phyloP scores from a whole-genome alignment of 345 rosid genomes.

The Kandelia obovata region DNA sequence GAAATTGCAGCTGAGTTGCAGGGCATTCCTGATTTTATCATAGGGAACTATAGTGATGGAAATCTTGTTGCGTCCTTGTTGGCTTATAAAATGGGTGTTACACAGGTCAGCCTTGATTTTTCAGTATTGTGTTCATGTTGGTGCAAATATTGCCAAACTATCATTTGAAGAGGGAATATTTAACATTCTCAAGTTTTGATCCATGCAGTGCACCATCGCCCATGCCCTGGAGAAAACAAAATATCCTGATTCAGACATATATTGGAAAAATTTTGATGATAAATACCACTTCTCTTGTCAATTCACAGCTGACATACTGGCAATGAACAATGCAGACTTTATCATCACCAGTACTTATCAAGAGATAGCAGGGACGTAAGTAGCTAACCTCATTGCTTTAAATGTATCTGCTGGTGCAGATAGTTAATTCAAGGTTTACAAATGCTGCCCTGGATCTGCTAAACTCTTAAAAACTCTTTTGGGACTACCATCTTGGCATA shows the following conservation, averaged over 20 bases:
- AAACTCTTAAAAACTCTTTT: too few species aligned
- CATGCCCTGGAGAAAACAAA: constrained; percentile 99
- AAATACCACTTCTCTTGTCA: constrained; percentile 98
- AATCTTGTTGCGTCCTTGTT: constrained; percentile 92
- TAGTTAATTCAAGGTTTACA: neutral
- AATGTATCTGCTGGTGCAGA: neutral
- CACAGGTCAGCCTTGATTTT: constrained; percentile 50
- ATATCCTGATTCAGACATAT: constrained; percentile 98
- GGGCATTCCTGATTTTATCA: constrained; percentile 84
- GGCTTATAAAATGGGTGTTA: constrained; percentile 92
- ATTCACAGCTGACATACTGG: constrained; percentile 92
- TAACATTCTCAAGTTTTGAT: constrained; percentile 11
- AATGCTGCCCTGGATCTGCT: too few species aligned
- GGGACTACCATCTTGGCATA: too few species aligned
- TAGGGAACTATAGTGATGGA: constrained; percentile 98
- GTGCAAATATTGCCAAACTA: neutral
- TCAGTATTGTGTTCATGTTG: constrained; percentile 1
- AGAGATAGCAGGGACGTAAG: constrained; percentile 99
- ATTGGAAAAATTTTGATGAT: constrained; percentile 88
- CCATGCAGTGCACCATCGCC: constrained; percentile 89
- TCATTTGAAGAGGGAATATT: neutral
- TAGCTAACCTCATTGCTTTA: constrained; percentile 6
- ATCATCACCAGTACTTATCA: constrained; percentile 98
- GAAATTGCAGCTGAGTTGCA: constrained; percentile 86
- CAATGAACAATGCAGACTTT: constrained; percentile 97